Evolutionary conservation across 495 filamentous ascomycete species (phyloP), one percentile per base, ranked within the genome.

Genomic region (Penicillium turbatum): DNA sequence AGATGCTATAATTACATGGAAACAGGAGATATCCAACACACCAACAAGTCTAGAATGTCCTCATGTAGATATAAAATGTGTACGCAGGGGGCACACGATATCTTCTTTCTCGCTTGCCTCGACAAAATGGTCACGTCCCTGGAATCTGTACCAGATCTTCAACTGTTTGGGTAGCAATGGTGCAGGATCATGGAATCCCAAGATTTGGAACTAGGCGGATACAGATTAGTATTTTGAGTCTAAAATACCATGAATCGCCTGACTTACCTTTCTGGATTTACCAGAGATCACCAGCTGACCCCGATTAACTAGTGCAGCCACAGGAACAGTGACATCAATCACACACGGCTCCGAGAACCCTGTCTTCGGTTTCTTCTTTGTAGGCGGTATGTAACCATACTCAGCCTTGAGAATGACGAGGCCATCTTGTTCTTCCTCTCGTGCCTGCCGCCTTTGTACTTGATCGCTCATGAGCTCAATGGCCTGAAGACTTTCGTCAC

Each of bases 151-250:
- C 72, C 73, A 75, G 26, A 84, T 71, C 58, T 68, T 75, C 59
- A 84, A 57, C 32, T 66, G 71, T 66, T 83, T 83, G 21, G 66
- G 68, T 35, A 70, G 60, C 24, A 77, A 63, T 10, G 82, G 81
- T 10, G 77, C 78, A 8, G 80, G 81, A 48, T 84, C 81, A 60
- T 82, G 70, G 62, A 83, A 83, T 3, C 81, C 81, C 6, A 80
- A 58, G 13, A 83, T 68, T 57, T 79, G 66, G 51, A 75, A 76
- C 79, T 76, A 63, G 15, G 46, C 35, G 21, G 60, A 36, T 34
- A 11, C 16, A 27, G 39, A 44, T 68, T 43, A 69, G 54, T 35
- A 50, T 47, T 27, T 13, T 29, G 19, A 5, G 31, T 32, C 6
- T 27, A 19, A 24, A 43, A 32, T 13, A 45, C 4, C 21, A 21